phyloP scores from a whole-genome alignment of 345 rosid genomes.

The Dipteronia dyeriana region DNA sequence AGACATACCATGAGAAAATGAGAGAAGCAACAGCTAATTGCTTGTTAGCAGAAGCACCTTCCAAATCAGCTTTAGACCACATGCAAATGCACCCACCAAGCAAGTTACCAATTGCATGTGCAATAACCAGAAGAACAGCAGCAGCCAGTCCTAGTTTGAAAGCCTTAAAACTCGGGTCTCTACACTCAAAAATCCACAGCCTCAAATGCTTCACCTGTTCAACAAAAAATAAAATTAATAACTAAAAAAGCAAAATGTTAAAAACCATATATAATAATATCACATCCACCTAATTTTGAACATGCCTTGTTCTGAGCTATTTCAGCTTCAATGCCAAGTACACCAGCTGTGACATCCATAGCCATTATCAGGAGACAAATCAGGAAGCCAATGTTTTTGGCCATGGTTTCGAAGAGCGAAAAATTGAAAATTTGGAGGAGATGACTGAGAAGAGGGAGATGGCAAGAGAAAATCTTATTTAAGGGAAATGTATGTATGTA shows the following conservation, averaged over 20 bases:
- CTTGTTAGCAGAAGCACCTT: constrained; percentile 57
- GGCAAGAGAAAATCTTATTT: constrained; percentile 13
- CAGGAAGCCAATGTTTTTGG: constrained; percentile 37
- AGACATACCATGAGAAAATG: constrained; percentile 70
- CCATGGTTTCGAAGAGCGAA: constrained; percentile 15
- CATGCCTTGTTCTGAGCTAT: constrained; percentile 54
- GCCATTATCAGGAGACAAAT: constrained; percentile 50
- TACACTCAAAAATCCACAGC: constrained; percentile 74
- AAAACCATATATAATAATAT: not conserved
- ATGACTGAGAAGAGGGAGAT: constrained; percentile 12
- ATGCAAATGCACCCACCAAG: constrained; percentile 77
- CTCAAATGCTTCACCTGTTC: constrained; percentile 71
- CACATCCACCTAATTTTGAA: not conserved
- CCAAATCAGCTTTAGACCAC: constrained; percentile 53
- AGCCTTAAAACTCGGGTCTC: constrained; percentile 76
- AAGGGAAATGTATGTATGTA: not conserved
- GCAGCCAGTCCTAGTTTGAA: constrained; percentile 80
- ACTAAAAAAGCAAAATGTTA: not conserved
- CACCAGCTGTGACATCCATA: constrained; percentile 57
- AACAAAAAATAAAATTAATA: not conserved
- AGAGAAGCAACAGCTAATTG: constrained; percentile 80
- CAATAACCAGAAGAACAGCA: constrained; percentile 51
- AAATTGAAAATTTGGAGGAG: not conserved
- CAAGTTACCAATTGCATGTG: constrained; percentile 62
- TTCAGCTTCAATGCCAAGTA: constrained; percentile 64